Conservation (phyloP, 1,284 basidiomycete species). For the Pholiota adiposa region DNA sequence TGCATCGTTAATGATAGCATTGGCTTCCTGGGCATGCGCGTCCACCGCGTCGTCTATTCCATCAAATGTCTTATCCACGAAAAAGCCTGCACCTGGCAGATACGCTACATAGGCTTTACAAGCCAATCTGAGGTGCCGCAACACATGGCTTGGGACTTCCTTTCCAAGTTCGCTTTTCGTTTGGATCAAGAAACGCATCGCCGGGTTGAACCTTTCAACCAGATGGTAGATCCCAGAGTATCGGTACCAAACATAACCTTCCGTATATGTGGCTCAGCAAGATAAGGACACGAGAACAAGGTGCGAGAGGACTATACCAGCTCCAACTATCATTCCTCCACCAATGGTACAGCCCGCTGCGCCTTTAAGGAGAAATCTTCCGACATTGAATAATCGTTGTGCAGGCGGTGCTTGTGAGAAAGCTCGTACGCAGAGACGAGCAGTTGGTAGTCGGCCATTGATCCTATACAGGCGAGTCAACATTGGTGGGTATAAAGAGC, state of each 20-base stretch:
- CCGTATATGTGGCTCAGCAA: neutral
- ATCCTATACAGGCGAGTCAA: neutral
- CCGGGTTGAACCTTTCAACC: slow-evolving; percentile 24
- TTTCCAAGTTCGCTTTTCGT: slow-evolving; percentile 14
- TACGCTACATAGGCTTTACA: slow-evolving; percentile 29
- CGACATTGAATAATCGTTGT: neutral
- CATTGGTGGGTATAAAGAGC: neutral
- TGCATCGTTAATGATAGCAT: slow-evolving; percentile 21
- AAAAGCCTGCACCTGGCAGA: slow-evolving; percentile 25
- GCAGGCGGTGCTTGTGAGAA: neutral
- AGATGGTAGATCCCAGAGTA: slow-evolving; percentile 23
- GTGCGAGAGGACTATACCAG: slow-evolving; percentile 14
- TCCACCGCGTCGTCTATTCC: slow-evolving; percentile 26
- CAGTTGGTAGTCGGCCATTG: neutral
- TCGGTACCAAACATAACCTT: slow-evolving; percentile 26
- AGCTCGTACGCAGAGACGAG: neutral
- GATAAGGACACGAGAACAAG: neutral
- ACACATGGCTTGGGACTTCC: slow-evolving; percentile 12
- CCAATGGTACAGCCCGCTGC: slow-evolving; percentile 6
- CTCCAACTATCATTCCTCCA: slow-evolving; percentile 10
- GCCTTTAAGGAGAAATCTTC: neutral
- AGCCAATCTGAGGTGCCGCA: slow-evolving; percentile 25
- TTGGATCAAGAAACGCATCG: slow-evolving; percentile 15
- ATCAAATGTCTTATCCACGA: slow-evolving; percentile 33
- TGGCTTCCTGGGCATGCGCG: slow-evolving; percentile 29